phyloP scores from a whole-genome alignment of 2,329 filamentous ascomycete species.

The Arthrobotrys pseudoclavata region DNA sequence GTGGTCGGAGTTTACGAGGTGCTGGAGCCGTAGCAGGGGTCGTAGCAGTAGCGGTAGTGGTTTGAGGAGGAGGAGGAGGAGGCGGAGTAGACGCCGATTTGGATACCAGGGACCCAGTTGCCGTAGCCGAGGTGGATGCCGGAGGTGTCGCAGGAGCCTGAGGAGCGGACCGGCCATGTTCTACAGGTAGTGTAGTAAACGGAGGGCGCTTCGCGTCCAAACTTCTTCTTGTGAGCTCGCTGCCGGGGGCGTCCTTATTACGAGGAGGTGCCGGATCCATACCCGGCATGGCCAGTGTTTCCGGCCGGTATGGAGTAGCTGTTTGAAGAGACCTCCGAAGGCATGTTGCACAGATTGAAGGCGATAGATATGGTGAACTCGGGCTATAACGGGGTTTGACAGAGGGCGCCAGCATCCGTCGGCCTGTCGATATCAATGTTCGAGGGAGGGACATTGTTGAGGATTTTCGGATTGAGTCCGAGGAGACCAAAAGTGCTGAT shows the following conservation, averaged over 20 bases:
- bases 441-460: slow-evolving; percentile 53
- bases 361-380: slow-evolving; percentile 24
- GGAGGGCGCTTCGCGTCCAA: slow-evolving; percentile 33
- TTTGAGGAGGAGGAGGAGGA: background rate
- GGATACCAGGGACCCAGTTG: background rate
- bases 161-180: background rate
- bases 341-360: slow-evolving; percentile 51
- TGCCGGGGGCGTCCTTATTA: slow-evolving; percentile 37
- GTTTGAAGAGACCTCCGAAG: slow-evolving; percentile 54
- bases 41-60: background rate
- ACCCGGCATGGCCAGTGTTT: slow-evolving; percentile 50
- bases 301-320: slow-evolving; percentile 55
- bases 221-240: slow-evolving; percentile 38
- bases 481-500: background rate
- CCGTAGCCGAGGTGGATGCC: slow-evolving; percentile 11
- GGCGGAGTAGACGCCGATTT: slow-evolving; percentile 1
- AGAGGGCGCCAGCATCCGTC: slow-evolving; percentile 39
- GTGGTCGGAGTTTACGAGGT: slow-evolving; percentile 75
- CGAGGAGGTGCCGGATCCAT: slow-evolving; percentile 48
- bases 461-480: slow-evolving; percentile 37
- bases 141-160: slow-evolving; percentile 2
- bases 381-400: slow-evolving; percentile 55
- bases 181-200: slow-evolving; percentile 38
- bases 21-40: slow-evolving; percentile 3
- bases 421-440: slow-evolving; percentile 32